Conservation (phyloP, 2,329 filamentous ascomycete genomes). For the Aureobasidium sp. region DNA sequence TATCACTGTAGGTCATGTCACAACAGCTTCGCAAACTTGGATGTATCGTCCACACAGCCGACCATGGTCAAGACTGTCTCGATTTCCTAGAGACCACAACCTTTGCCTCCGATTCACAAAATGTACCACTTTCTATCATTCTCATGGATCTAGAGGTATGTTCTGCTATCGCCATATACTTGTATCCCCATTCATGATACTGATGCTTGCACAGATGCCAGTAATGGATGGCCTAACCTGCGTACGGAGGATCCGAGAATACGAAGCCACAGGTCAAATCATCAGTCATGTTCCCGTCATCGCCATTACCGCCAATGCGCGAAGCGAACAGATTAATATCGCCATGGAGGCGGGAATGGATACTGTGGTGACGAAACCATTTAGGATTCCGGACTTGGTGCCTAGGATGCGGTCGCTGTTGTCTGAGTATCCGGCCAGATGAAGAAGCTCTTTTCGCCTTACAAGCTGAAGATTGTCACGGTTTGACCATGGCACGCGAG, state of each 20-base stretch:
- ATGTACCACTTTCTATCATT: conserved; percentile 19
- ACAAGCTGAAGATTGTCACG: background rate
- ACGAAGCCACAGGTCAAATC: conserved; percentile 17
- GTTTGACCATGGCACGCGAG: no score
- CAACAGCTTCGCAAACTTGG: conserved; percentile 23
- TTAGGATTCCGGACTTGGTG: conserved; percentile 27
- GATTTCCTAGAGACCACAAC: conserved; percentile 20
- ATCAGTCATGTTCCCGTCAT: conserved; percentile 21
- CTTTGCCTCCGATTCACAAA: conserved; percentile 11
- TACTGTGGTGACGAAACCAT: conserved; percentile 27
- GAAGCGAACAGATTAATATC: conserved; percentile 21
- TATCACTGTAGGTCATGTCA: conserved; percentile 17
- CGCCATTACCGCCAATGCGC: conserved; percentile 25
- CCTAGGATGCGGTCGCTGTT: conserved; percentile 26
- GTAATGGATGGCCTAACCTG: conserved; percentile 25
- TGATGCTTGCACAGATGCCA: conserved; percentile 20
- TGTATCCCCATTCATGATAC: background rate
- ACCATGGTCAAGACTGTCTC: conserved; percentile 23
- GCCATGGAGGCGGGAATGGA: conserved; percentile 23
- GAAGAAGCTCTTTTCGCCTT: background rate
- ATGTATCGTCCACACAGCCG: conserved; percentile 22
- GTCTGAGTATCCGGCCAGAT: background rate
- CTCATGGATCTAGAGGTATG: conserved; percentile 23
- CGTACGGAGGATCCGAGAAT: conserved; percentile 21
- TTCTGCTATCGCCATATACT: no score